Base-by-base conservation (phyloP, 2,329 filamentous ascomycete genomes). In the Colletotrichum salicis region DNA sequence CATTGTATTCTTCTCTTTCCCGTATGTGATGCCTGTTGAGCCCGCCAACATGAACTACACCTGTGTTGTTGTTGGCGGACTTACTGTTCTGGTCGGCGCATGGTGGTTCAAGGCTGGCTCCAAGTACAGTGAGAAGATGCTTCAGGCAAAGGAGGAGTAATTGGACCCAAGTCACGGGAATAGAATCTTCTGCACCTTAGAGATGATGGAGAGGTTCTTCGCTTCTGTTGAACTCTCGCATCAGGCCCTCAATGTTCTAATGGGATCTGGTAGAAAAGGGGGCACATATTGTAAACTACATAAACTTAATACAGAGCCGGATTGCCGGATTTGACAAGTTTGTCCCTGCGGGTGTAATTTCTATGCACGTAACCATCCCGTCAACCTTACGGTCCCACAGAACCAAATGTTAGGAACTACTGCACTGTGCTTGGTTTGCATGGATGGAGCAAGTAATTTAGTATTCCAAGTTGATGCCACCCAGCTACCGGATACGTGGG, bases 21-120 rank as follows among this genome's bases (percentile, higher is more conserved):
- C 84, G 0, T 85, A 83, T 64, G 76, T 79, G 52, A 80, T 78
- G 76, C 83, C 83, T 0, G 82, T 84, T 10, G 76, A 75, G 37
- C 75, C 75, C 1, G 70, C 73, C 31, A 86, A 85, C 68, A 86
- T 86, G 85, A 86, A 86, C 70, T 86, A 86, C 72, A 86, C 85
- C 1, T 86, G 85, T 59, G 83, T 84, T 0, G 83, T 84, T 13
- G 82, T 86, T 5, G 84, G 83, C 1, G 84, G 78, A 0, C 63
- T 79, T 31, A n/a, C 71, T 3, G 80, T 83, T 8, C 56, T 82
- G 1, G 77, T 86, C 11, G 79, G 81, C 2, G 73, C 70, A 0
- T 86, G 84, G 84, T 86, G 84, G 83, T 62, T 84, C n/a, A 78
- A 84, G 63, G 82, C 79, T 1, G 81, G 83, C 5, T 78, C 77